Evolutionary conservation across 352 stramenopile species (phyloP).

Genomic region (Saprolegnia diclina): DNA sequence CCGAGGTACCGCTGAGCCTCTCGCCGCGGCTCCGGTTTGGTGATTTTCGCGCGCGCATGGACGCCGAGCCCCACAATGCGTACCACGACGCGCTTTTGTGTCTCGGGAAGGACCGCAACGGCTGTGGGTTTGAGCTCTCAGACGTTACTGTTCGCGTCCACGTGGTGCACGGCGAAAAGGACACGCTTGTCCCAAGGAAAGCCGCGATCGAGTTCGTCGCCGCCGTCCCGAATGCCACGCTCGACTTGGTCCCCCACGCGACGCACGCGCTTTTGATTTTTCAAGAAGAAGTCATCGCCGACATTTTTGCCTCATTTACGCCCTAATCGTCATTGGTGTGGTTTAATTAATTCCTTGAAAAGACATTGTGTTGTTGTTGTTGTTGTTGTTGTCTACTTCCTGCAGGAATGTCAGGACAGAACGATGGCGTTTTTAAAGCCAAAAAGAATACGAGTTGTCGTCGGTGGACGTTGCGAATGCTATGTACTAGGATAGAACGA

Average conservation of each 20-base stretch:
- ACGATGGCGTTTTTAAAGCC: no score
- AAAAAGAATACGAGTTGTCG: no score
- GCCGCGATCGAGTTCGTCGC: slow-evolving; percentile 22
- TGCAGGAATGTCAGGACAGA: no score
- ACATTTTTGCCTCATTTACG: slow-evolving; percentile 8
- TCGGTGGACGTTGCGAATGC: no score
- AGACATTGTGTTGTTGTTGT: no score
- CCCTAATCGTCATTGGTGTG: not conserved
- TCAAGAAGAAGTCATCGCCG: slow-evolving; percentile 21
- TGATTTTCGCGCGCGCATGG: slow-evolving; percentile 15
- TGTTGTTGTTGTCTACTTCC: not conserved
- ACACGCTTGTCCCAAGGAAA: slow-evolving; percentile 21
- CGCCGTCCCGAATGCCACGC: not conserved
- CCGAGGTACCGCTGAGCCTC: not conserved
- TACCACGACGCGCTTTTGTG: slow-evolving; percentile 23
- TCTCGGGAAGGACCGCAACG: slow-evolving; percentile 12
- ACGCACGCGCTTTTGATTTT: slow-evolving; percentile 20
- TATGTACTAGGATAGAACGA: no score
- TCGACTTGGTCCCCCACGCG: not conserved
- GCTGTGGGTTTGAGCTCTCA: slow-evolving; percentile 13
- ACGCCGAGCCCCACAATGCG: slow-evolving; percentile 21
- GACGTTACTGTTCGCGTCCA: not conserved
- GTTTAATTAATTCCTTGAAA: not conserved
- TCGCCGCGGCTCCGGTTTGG: slow-evolving; percentile 7
- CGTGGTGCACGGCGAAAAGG: slow-evolving; percentile 14